phyloP scores from a whole-genome alignment of 1,284 basidiomycete species.

The Ustilago xerochloae region DNA sequence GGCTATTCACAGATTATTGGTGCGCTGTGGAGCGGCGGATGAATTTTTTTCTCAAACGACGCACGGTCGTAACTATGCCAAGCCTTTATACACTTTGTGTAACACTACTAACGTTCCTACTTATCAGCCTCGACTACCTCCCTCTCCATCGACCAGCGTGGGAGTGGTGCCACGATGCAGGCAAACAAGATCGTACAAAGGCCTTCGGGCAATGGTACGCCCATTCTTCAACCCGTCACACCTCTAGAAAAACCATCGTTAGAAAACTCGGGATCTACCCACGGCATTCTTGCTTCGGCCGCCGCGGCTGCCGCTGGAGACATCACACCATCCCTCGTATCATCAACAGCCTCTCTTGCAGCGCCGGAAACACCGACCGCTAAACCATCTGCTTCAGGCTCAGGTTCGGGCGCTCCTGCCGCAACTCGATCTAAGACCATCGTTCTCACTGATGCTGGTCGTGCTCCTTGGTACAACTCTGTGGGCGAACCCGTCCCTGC shows the following conservation, averaged over 20 bases:
- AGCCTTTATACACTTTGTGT: not conserved
- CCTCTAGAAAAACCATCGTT: constrained; percentile 13
- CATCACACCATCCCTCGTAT: constrained; percentile 3
- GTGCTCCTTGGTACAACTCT: constrained; percentile 74
- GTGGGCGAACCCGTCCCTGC: constrained; percentile 74
- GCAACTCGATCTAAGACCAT: constrained; percentile 50
- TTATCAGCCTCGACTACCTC: too few species aligned
- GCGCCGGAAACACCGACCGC: constrained; percentile 7
- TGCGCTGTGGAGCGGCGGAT: constrained; percentile 1
- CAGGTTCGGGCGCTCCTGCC: constrained; percentile 8
- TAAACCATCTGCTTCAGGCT: constrained; percentile 7
- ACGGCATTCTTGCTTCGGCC: constrained; percentile 26
- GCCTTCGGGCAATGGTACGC: constrained; percentile 46
- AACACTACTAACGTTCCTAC: too few species aligned
- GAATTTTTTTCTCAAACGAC: not conserved
- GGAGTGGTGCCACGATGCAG: constrained; percentile 25
- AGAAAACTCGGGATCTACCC: constrained; percentile 2
- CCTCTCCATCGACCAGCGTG: not conserved
- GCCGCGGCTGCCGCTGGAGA: constrained; percentile 19
- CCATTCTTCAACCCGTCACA: constrained; percentile 35
- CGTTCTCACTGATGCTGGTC: constrained; percentile 56
- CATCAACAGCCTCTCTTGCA: constrained; percentile 13
- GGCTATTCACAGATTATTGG: not conserved
- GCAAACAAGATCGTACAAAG: constrained; percentile 33
- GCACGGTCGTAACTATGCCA: not conserved